These are phyloP conservation scores for Epithele typhae DNA, from an alignment of 768 basidiomycete genomes.

Conservation along the genomic window DNA sequence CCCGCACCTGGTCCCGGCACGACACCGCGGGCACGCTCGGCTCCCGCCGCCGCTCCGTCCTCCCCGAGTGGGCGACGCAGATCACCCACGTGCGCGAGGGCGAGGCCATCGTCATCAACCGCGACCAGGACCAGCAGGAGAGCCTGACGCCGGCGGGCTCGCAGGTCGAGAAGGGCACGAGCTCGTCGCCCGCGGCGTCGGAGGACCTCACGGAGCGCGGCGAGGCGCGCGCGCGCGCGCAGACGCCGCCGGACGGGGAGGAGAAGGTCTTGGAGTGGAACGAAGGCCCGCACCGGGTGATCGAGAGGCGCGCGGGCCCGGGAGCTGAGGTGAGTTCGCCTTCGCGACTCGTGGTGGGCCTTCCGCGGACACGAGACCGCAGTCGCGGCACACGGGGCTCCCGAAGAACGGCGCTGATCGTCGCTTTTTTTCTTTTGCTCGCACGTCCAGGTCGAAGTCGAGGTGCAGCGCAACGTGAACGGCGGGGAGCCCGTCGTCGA, in stretches of 20 bases:
- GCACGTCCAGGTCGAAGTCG: constrained; percentile 28
- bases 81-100: constrained; percentile 65
- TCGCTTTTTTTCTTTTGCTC: not conserved
- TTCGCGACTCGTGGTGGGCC: not conserved
- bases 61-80: constrained; percentile 83
- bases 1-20: constrained; percentile 86
- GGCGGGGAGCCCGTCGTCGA: constrained; percentile 26
- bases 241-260: constrained; percentile 39
- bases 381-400: no score
- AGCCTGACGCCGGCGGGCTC: constrained; percentile 19
- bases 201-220: constrained; percentile 17
- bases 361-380: not conserved
- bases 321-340: constrained; percentile 71
- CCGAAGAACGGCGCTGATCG: no score
- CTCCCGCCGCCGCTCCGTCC: constrained; percentile 27
- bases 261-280: constrained; percentile 53
- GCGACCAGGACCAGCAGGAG: constrained; percentile 50
- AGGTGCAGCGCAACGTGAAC: constrained; percentile 30
- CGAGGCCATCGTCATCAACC: constrained; percentile 81
- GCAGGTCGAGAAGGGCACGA: constrained; percentile 31
- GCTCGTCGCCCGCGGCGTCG: no score
- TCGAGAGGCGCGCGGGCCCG: constrained; percentile 55
- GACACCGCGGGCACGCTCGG: constrained; percentile 35
- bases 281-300: constrained; percentile 63
- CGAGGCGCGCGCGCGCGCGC: constrained; percentile 23